A percentile compares a stretch with the other conserved stretches of the same genome.
Conservation (phyloP, 139 green algal genomes). For the Micromonas commoda region DNA sequence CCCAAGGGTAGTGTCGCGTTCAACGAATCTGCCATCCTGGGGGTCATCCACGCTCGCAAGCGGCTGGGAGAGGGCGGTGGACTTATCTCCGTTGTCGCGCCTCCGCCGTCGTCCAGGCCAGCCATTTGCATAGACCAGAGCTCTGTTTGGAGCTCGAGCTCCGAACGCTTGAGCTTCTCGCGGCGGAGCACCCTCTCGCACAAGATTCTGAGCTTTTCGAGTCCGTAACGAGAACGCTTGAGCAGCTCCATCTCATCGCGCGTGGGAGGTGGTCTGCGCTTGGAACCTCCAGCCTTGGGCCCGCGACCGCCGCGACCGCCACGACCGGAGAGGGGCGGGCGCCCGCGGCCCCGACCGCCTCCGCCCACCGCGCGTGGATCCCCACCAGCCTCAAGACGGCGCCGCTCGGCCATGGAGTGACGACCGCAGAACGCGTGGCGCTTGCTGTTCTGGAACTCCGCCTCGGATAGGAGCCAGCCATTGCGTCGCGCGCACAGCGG, state of each 20-base stretch:
- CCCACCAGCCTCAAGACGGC: neutral
- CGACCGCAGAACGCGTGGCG: neutral
- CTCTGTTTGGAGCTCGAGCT: neutral
- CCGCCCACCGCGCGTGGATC: neutral
- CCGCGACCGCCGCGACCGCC: neutral
- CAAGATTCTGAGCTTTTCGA: conserved; percentile 11
- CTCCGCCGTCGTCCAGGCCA: neutral
- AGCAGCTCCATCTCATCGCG: conserved; percentile 15
- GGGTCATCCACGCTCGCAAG: neutral
- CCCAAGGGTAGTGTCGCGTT: neutral
- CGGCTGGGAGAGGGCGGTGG: neutral
- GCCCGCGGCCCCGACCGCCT: neutral
- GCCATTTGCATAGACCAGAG: conserved; percentile 5
- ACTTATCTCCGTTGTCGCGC: neutral
- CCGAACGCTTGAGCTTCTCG: conserved; percentile 3
- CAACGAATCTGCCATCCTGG: neutral
- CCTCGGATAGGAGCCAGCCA: conserved; percentile 43
- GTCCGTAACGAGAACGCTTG: neutral
- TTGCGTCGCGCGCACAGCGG: conserved; percentile 70
- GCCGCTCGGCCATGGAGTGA: conserved; percentile 2
- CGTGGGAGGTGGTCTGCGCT: neutral
- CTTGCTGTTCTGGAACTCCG: neutral
- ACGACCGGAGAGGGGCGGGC: neutral
- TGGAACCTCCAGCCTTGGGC: neutral
- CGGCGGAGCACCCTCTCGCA: conserved; percentile 14